These are phyloP conservation scores for Trichoderma breve DNA, from an alignment of 2,329 filamentous ascomycete species.

Conservation along the genomic window DNA sequence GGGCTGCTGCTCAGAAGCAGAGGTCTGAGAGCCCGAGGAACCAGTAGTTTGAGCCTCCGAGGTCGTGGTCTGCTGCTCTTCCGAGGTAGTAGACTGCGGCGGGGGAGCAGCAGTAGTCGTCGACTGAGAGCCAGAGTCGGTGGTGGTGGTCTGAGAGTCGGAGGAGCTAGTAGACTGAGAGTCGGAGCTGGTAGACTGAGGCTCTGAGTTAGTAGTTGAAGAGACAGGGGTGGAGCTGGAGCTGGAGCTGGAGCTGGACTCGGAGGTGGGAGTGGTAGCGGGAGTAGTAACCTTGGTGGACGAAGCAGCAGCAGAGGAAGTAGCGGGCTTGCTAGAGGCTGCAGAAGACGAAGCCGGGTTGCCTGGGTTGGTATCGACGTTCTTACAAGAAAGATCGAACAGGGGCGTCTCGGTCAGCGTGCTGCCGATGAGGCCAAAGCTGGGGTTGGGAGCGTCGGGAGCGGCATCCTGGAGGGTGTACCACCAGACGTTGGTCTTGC, in stretches of 20 bases:
- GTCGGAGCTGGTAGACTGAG: neutral
- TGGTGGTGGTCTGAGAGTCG: neutral
- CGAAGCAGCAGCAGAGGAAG: conserved; percentile 23
- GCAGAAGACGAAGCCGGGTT: conserved; percentile 12
- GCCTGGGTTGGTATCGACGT: conserved; percentile 21
- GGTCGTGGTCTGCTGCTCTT: neutral
- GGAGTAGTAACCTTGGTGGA: conserved; percentile 21
- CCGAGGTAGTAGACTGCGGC: neutral
- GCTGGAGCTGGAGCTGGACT: conserved; percentile 27
- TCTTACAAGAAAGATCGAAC: conserved; percentile 61
- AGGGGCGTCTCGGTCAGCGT: conserved; percentile 54
- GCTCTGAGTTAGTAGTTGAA: neutral
- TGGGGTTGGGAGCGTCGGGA: conserved; percentile 59
- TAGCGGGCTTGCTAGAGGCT: conserved; percentile 18
- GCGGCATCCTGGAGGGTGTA: conserved; percentile 70
- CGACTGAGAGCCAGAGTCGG: neutral
- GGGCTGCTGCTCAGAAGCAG: neutral
- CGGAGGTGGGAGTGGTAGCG: conserved; percentile 25
- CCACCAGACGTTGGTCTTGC: conserved; percentile 68
- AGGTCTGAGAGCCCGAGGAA: neutral
- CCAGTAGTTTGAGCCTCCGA: neutral
- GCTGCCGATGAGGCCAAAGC: conserved; percentile 67
- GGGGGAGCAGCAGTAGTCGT: neutral
- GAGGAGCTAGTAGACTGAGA: neutral
- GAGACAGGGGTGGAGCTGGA: conserved; percentile 24